Base-by-base conservation (phyloP, 768 basidiomycete genomes). In the Leccinellum albellum region DNA sequence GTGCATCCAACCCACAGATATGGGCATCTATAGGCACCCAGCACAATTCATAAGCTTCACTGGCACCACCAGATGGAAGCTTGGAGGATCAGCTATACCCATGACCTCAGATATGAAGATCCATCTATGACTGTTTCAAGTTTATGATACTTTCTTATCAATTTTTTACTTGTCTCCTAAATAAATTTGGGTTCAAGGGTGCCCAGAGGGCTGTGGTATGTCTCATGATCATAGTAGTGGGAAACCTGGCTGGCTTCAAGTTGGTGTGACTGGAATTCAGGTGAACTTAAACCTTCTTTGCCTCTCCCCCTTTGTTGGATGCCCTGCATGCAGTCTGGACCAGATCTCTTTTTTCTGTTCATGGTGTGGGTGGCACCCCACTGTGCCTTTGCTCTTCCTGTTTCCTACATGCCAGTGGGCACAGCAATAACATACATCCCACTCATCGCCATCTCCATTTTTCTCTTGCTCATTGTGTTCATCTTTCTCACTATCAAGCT, bases 401-500 rank as follows among this genome's bases (percentile, higher is more conserved):
- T 56, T 31, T 33, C 57, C 26, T 33, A 55, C 6, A 32, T 35
- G 40, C 33, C 58, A 24, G 46, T 46, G 40, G 42, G 53, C 32
- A 20, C 54, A 9, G 46, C 32, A 5, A 44, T 33, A n/a, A 53
- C 55, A 3, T 63, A 57, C 40, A 8, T 33, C 40, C 57, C 69
- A 2, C 32, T 67, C 8, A 50, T 65, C 35, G 56, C 50, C 33
- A 1, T 66, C 31, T 58, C 45, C 32, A 46, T 64, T 14, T 58
- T 50, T 7, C 9, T 66, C 23, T 55, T 72, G 28, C 45, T 64
- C 17, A 46, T 72, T 24, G 4, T 59, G 23, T 21, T 53, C 24
- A 44, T 40, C 44, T 61, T 62, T 31, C 33, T 72, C 55, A 56
- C 47, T 28, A 20, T 68, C 45, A 72, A 72, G 29, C 13, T 67